Base-by-base conservation (phyloP, 2,329 filamentous ascomycete species). In the Waltergamsia citrina region DNA sequence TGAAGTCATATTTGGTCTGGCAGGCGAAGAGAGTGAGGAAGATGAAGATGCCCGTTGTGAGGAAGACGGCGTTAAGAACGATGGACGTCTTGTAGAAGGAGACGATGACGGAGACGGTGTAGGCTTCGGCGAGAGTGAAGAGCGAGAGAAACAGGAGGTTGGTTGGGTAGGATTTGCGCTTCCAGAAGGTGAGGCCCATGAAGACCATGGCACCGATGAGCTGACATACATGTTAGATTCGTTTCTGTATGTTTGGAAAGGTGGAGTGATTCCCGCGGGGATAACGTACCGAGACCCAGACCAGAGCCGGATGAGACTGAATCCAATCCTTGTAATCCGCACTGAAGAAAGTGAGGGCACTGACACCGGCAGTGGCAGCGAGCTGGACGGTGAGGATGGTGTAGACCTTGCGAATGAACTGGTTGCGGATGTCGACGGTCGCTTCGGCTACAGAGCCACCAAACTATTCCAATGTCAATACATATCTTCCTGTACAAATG, bases 1-100 rank as follows among this genome's bases (percentile, higher is more conserved):
- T 96, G 57, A 98, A 98, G 67, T 98, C 92, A 55, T 98, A 98
- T 59, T 93, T 94, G 43, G 84, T 85, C 67, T 98, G 92, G 74
- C 88, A 94, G 32, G 92, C 92, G 57, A 98, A 96, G 29, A 88
- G 60, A 2, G 81, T 85, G 33, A 87, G 73, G 50, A 85, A 77
- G 48, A 85, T 66, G 52, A 90, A 88, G 52, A 88, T 84, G 33
- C 81, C 83, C 12, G 79, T 81, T 33, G 92, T 98, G 38, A 98
- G 77, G 43, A 94, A 62, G 22, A 94, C 80, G 12, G 92, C 92
- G 60, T 94, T 81, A 31, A 98, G 71, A 16, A 98, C 92, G 51
- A 96, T 81, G 33, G 69, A 67, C 15, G 78, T 77, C 40, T 90
- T 69, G 64, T 92, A 95, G 61, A 93, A 93, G 16, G 85, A 93